Evolutionary conservation across 768 basidiomycete species (phyloP), one percentile per base, ranked within the genome.

Genomic region (Leucosporidium creatinivorum): DNA sequence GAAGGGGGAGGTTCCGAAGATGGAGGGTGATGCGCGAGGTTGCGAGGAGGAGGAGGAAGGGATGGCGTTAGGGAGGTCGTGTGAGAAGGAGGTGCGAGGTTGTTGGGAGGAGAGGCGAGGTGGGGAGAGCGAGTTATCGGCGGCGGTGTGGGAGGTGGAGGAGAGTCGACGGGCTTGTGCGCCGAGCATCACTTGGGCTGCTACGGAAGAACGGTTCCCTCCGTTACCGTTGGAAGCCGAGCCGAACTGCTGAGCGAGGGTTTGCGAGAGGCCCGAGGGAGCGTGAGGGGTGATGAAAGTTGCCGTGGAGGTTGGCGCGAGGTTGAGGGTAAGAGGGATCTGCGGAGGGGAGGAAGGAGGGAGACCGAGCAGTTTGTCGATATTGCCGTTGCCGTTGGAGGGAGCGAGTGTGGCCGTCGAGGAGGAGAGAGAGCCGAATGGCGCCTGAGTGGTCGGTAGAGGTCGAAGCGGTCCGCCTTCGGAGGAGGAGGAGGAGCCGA

Each of bases 1-100:
- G 56, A 72, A 72, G 12, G 70, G 70, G 25, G 70, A 72, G 19
- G 70, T 72, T 13, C 67, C 65, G 8, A 72, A 72, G 70, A 72
- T 72, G 51, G 58, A 47, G 25, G 23, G 6, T 1, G 44, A 44
- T 2, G 39, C 39, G 8, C 39, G 39, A 17, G n/a, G 17, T 25
- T 39, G 44, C 13, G 50, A 70, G 69, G 1, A 64, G 65, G 0
- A 66, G 25, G 63, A 19, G 26, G 44, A 39, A 13, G 39, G 44
- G 58, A 56, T 47, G 26, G 52, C 49, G 54, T 51, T 54, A 52
- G 54, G 25, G 44, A 48, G 44, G 17, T 48, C 26, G n/a, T 28
- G 36, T 44, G 15, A 19, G 58, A 36, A 39, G 26, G 26, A 25
- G 25, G 26, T 28, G 18, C 52, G 52, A 2, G 4, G 33, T 8